Evolutionary conservation across 768 basidiomycete genomes (phyloP), one percentile per base, ranked within the genome.

Genomic region (Tephrocybe sp.): DNA sequence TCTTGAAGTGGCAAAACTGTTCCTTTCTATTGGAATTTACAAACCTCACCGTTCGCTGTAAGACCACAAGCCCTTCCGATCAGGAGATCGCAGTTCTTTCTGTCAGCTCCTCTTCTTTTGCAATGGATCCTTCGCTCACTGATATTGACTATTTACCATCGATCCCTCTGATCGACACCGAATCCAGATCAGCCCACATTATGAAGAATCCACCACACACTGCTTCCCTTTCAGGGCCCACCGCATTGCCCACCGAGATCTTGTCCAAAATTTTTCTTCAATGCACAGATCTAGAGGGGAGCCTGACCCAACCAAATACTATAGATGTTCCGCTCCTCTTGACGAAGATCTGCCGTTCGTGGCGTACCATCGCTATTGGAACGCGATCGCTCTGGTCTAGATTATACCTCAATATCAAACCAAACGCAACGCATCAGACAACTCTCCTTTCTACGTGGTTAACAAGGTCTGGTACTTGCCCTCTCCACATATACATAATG

Each of bases 231-330:
- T 39, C 47, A 39, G 54, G 51, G 33, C 28, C 52, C 15, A 44
- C 37, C 48, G 26, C 37, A 11, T 48, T 75, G 38, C 73, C 73
- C 23, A 64, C 66, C 45, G 73, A 75, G 61, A 63, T 74, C 21
- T 56, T 75, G 20, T 75, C 73, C 20, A 69, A 72, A 54, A 72
- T 75, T 50, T 75, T 75, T 54, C 62, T 74, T n/a, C 65, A 70
- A 34, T 70, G 69, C 56, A 64, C 68, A 21, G 67, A 69, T 50
- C 54, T 58, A 50, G 53, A 58, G 15, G 68, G 68, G 26, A 61
- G 55, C 43, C 62, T 73, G 57, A 70, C 69, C 55, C 53, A 41
- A 11, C 51, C 55, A 33, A 70, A 72, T 52, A 73, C 74, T 9
- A 72, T 73, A 51, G 51, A 64, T 24, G 62, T 66, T 25, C 74